Percentiles rank a stretch among this genome's conserved stretches.
phyloP scores from a whole-genome alignment of 257 asterid species.

The Eucommia ulmoides region DNA sequence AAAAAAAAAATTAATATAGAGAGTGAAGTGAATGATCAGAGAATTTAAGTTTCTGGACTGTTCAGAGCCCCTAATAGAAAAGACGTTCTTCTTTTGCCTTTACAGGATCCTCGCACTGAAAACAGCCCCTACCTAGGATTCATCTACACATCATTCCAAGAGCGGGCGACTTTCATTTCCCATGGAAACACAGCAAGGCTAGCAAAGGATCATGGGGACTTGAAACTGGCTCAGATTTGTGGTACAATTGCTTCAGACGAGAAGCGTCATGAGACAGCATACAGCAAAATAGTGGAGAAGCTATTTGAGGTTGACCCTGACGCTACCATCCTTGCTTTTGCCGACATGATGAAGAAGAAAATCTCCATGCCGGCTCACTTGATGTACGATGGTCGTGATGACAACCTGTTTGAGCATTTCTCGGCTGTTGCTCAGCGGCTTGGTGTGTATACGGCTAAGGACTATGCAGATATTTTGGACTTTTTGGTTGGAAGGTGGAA shows the following conservation, averaged over 20 bases:
- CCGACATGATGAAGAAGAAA: slow-evolving; percentile 1
- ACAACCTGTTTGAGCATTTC: slow-evolving; percentile 1
- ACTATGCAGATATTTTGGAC: neutral
- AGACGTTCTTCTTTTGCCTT: too few relatives aligned
- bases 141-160: slow-evolving; percentile 2
- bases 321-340: neutral
- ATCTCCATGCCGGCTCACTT: slow-evolving; percentile 1
- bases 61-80: too few relatives aligned
- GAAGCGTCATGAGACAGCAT: neutral
- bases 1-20: too few relatives aligned
- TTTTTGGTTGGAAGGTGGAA: slow-evolving; percentile 1
- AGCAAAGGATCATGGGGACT: neutral
- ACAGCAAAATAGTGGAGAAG: neutral
- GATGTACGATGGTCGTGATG: slow-evolving; percentile 1
- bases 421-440: slow-evolving; percentile 1
- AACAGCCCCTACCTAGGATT: slow-evolving; percentile 2
- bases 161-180: neutral
- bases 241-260: slow-evolving; percentile 1
- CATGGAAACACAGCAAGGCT: slow-evolving; percentile 1
- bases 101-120: neutral
- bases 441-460: neutral
- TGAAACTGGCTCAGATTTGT: neutral
- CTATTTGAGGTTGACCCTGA: slow-evolving; percentile 1
- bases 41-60: too few relatives aligned
- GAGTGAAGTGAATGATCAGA: too few relatives aligned